Evolutionary conservation across 768 basidiomycete species (phyloP), one percentile per base, ranked within the genome.

Genomic region (Porphyrellus cyaneotinctus): DNA sequence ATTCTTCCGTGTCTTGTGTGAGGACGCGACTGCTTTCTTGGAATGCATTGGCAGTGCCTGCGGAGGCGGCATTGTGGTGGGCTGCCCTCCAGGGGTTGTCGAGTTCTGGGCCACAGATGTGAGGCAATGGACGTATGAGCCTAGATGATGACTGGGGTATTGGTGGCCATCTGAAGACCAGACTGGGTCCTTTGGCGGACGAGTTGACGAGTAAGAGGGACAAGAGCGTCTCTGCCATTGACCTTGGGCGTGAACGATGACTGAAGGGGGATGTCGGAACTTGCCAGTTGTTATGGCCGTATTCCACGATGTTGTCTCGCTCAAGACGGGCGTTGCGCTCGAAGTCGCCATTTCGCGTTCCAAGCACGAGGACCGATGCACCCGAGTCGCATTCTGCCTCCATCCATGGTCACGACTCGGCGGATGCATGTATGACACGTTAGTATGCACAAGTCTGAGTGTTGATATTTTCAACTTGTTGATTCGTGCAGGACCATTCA

Each of bases 331-430:
- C 7, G 67, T 78, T 18, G 61, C 72, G 18, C 66, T 83, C n/a
- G 72, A 81, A 62, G 68, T 74, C 31, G 70, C 72, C 17, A 51
- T 72, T 2, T 64, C 67, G 37, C 58, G 54, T 17, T 74, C 77
- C 8, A 13, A 30, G 12, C 57, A 58, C 20, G 52, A 43, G 17
- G 18, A 43, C 12, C 39, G 22, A 11, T 57, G 55, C 8, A 74
- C 68, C 26, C 83, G 79, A 55, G 65, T 86, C 7, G 88, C 83
- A 0, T 69, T 92, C n/a, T 83, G 83, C 58, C 71, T 88, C 12
- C 90, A 92, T 59, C 91, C 91, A 7, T 92, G 89, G 89, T 84
- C 86, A n/a, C 82, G 88, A 78, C 75, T 91, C 0, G 89, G 90
- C 1, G 90, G 89, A 15, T 75, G 72, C 46, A 88, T 85, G 81